A percentile compares a stretch with the other conserved stretches of the same genome.
phyloP scores from a whole-genome alignment of 2,329 filamentous ascomycete genomes.

The Microdochium bolleyi region DNA sequence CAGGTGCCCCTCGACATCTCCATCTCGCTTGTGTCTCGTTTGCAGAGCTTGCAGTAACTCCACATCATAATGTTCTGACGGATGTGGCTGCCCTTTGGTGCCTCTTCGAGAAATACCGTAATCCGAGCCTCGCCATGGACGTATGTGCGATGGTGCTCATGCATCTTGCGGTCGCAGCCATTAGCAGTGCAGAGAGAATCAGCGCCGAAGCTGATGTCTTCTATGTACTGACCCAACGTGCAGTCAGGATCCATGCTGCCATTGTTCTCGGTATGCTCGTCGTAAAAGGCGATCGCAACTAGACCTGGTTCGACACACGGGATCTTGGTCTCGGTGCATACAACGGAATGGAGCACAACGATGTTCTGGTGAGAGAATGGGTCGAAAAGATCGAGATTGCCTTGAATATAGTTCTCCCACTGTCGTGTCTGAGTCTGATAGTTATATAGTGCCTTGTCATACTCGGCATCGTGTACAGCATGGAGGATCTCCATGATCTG shows the following conservation, averaged over 20 bases:
- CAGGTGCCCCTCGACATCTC: slow-evolving; percentile 91
- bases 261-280: slow-evolving; percentile 65
- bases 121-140: slow-evolving; percentile 94
- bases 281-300: slow-evolving; percentile 88
- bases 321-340: slow-evolving; percentile 88
- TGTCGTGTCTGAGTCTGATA: slow-evolving; percentile 92
- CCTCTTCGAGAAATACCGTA: slow-evolving; percentile 77
- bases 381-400: slow-evolving; percentile 83
- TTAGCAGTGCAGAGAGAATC: slow-evolving; percentile 73
- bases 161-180: slow-evolving; percentile 81
- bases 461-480: slow-evolving; percentile 92
- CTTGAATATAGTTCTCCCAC: slow-evolving; percentile 92
- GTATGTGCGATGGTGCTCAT: slow-evolving; percentile 91
- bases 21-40: slow-evolving; percentile 80
- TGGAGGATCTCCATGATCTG: slow-evolving; percentile 91
- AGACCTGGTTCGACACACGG: slow-evolving; percentile 87
- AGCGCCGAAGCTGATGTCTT: slow-evolving; percentile 74
- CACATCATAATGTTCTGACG: slow-evolving; percentile 84
- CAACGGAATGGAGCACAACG: slow-evolving; percentile 85
- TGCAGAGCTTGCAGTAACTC: slow-evolving; percentile 91
- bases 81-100: slow-evolving; percentile 34
- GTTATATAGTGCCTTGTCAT: slow-evolving; percentile 88
- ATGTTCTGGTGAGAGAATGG: slow-evolving; percentile 96
- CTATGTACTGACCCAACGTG: slow-evolving; percentile 89
- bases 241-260: slow-evolving; percentile 74